A percentile compares a stretch with the other conserved stretches of the same genome.
phyloP scores from a whole-genome alignment of 108 stramenopile genomes.

The Nitzschia sp. region DNA sequence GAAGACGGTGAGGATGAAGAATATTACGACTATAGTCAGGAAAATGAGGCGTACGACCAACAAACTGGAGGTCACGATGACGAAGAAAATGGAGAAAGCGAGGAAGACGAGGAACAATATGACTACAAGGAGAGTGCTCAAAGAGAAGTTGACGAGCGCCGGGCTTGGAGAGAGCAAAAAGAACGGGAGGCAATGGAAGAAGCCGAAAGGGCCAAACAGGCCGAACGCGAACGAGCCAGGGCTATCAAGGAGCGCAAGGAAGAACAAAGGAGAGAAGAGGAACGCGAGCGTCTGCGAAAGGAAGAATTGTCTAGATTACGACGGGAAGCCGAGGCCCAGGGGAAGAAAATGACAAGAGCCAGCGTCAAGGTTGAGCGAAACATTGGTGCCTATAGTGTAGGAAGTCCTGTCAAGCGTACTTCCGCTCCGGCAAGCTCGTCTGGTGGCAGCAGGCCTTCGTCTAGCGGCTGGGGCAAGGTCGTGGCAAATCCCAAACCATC shows the following conservation, averaged over 20 bases:
- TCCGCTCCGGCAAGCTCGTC: neutral
- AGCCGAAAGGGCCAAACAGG: neutral
- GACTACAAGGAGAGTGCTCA: slow-evolving; percentile 5
- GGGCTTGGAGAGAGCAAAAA: neutral
- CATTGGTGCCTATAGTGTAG: slow-evolving; percentile 11
- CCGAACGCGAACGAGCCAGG: neutral
- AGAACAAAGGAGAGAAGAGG: slow-evolving; percentile 2
- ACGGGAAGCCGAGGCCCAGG: neutral
- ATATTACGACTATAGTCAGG: neutral
- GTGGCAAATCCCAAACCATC: slow-evolving; percentile 1
- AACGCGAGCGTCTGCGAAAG: slow-evolving; percentile 3
- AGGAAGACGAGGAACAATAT: neutral
- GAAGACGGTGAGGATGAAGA: neutral
- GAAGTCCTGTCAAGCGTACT: neutral
- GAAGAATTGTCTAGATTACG: slow-evolving; percentile 1
- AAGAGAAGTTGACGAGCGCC: neutral
- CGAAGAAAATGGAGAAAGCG: neutral
- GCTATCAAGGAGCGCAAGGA: neutral
- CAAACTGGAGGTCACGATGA: neutral
- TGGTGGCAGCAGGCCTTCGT: too few relatives aligned
- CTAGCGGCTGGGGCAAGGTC: slow-evolving; percentile 13
- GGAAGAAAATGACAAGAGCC: neutral
- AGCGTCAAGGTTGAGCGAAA: slow-evolving; percentile 20
- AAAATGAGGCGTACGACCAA: too few relatives aligned
- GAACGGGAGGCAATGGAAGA: neutral